Evolutionary conservation across 148 eudicot species (phyloP).

Genomic region (Selenicereus undatus): DNA sequence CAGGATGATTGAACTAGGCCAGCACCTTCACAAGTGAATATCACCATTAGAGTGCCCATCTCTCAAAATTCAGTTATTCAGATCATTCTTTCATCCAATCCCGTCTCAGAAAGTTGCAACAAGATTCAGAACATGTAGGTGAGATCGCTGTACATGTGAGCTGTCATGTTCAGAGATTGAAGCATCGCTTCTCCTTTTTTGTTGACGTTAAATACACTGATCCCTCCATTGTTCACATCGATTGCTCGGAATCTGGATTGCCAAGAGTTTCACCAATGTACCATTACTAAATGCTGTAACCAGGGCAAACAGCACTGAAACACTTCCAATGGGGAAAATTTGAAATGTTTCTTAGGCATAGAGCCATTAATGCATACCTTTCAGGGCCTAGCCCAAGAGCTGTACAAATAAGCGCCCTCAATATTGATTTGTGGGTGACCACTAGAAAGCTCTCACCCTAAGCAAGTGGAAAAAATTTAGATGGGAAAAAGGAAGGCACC

Average conservation of each 20-base stretch:
- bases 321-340: neutral
- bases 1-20: neutral
- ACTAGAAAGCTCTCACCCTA: conserved; percentile 63
- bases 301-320: neutral
- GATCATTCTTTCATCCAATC: neutral
- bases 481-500: too few relatives aligned
- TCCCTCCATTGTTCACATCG: conserved; percentile 68
- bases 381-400: conserved; percentile 70
- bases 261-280: conserved; percentile 8
- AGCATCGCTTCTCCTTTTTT: conserved; percentile 65
- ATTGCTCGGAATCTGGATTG: conserved; percentile 57
- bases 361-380: conserved; percentile 35
- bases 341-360: neutral
- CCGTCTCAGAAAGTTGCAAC: neutral
- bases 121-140: conserved; percentile 39
- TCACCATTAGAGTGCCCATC: neutral
- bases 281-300: neutral
- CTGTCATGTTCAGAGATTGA: conserved; percentile 63
- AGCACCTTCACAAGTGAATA: too few relatives aligned
- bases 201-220: conserved; percentile 57
- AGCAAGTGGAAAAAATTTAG: too few relatives aligned
- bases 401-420: conserved; percentile 65
- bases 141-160: conserved; percentile 66
- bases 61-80: neutral
- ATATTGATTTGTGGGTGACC: conserved; percentile 68